A percentile compares a stretch with the other conserved stretches of the same genome.
Conservation (phyloP, 2,329 filamentous ascomycete species). For the Dactylellina haptotyla region DNA sequence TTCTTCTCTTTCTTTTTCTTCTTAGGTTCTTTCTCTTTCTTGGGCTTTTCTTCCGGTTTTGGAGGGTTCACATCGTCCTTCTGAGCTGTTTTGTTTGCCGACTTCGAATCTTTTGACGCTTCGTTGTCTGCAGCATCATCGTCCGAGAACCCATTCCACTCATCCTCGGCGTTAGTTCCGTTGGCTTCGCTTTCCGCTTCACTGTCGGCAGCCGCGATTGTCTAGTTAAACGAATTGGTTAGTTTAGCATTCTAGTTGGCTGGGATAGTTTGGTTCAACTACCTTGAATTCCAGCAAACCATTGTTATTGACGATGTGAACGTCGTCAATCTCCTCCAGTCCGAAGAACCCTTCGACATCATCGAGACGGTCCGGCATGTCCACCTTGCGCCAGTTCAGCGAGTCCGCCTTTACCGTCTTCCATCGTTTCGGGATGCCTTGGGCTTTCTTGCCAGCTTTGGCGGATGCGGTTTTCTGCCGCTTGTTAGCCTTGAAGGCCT, state of each 20-base stretch:
- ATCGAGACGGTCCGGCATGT: slow-evolving; percentile 78
- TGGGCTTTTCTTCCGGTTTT: slow-evolving; percentile 13
- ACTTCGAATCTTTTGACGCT: background rate
- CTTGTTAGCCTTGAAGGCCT: slow-evolving; percentile 42
- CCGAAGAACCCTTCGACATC: slow-evolving; percentile 95
- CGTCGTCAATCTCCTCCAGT: slow-evolving; percentile 88
- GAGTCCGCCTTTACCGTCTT: slow-evolving; percentile 63
- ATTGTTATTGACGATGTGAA: slow-evolving; percentile 80
- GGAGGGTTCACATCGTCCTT: slow-evolving; percentile 56
- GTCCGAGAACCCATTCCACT: slow-evolving; percentile 60
- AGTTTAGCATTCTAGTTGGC: background rate
- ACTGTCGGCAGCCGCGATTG: slow-evolving; percentile 59
- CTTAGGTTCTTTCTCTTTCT: slow-evolving; percentile 57
- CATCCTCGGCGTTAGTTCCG: slow-evolving; percentile 56
- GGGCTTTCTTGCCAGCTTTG: background rate
- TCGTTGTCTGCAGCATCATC: slow-evolving; percentile 59
- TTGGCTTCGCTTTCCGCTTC: slow-evolving; percentile 58
- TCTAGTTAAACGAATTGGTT: slow-evolving; percentile 56
- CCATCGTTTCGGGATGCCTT: slow-evolving; percentile 33
- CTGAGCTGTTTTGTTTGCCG: slow-evolving; percentile 58
- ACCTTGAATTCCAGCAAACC: slow-evolving; percentile 64
- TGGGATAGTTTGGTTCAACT: slow-evolving; percentile 5
- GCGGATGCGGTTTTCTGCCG: slow-evolving; percentile 26
- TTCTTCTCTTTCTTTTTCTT: slow-evolving; percentile 58
- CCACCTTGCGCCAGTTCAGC: slow-evolving; percentile 72